Base-by-base conservation (phyloP, 2,329 filamentous ascomycete species). In the Botrytis medusae region DNA sequence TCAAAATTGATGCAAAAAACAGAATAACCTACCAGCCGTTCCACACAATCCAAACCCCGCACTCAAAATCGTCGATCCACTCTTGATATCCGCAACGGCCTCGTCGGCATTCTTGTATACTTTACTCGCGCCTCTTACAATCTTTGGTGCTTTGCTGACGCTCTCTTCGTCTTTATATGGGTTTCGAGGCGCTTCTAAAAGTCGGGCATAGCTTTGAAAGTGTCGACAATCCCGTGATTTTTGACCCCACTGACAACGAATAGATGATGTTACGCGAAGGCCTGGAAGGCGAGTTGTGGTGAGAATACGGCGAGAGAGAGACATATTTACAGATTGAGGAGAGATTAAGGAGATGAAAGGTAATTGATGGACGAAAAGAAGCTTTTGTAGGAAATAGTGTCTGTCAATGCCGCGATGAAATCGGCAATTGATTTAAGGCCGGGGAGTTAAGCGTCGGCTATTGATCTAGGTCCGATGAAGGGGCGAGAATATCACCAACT, bases 1-100 rank as follows among this genome's bases (percentile, higher is more conserved):
- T 18, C 29, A 46, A 10, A 37, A 25, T n/a, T 48, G 34, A 22
- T 7, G 20, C 12, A 10, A n/a, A 32, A 4, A 12, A 32, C 29
- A 8, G 16, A n/a, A 37, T 25, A 46, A 46, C 42, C 48, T 67
- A 71, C 70, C 70, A 22, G 62, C 40, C 65, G 44, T 34, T 67
- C 46, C 64, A 5, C 29, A 54, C 46, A 72, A 67, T 18, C 93
- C 92, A 80, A 95, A 95, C 1, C 92, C 93, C 10, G 92, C 90
- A 78, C 92, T 93, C 72, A 95, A 84, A 59, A 95, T 85, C 0
- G 89, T 92, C 25, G 89, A 90, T 71, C 92, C 88, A 77, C 91
- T 90, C 65, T 74, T 70, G 9, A 75, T 54, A 72, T 75, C 74
- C 29, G 68, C 74, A 62, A 75, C 74, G 7, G 73, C 74, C 54